These are phyloP conservation scores for Colletotrichum australisinense DNA, from an alignment of 2,329 filamentous ascomycete genomes.

Conservation along the genomic window DNA sequence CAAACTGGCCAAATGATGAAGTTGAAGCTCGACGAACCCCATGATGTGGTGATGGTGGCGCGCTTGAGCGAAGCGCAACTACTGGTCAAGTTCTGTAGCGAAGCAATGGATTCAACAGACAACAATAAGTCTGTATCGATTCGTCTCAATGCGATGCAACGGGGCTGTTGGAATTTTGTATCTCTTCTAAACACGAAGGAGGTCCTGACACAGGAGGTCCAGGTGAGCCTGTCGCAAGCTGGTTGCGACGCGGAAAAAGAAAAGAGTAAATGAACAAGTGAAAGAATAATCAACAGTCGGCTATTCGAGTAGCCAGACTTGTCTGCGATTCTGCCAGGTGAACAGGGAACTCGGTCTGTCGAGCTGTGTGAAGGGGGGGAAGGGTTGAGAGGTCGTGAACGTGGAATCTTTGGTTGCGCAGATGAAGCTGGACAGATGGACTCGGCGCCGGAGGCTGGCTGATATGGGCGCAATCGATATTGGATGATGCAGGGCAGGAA, in stretches of 20 bases:
- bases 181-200: constrained; percentile 24
- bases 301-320: constrained; percentile 2
- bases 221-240: constrained; percentile 30
- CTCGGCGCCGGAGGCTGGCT: constrained; percentile 8
- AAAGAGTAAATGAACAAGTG: constrained; percentile 32
- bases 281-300: constrained; percentile 33
- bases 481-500: constrained; percentile 33
- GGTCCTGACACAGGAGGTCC: constrained; percentile 28
- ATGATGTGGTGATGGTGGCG: constrained; percentile 40
- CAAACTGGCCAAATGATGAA: neutral
- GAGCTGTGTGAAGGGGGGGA: constrained; percentile 36
- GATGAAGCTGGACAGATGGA: constrained; percentile 32
- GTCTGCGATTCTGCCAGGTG: constrained; percentile 34
- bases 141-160: constrained; percentile 10
- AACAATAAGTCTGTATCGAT: neutral
- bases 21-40: constrained; percentile 40
- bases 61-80: constrained; percentile 24
- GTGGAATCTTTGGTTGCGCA: constrained; percentile 19
- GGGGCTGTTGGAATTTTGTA: neutral
- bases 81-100: constrained; percentile 6
- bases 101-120: neutral
- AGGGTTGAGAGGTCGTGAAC: constrained; percentile 14
- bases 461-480: constrained; percentile 34
- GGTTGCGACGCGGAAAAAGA: constrained; percentile 26
- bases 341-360: constrained; percentile 38